Conservation (phyloP, 1,139 yeast species). For the Taiozyma sp. region DNA sequence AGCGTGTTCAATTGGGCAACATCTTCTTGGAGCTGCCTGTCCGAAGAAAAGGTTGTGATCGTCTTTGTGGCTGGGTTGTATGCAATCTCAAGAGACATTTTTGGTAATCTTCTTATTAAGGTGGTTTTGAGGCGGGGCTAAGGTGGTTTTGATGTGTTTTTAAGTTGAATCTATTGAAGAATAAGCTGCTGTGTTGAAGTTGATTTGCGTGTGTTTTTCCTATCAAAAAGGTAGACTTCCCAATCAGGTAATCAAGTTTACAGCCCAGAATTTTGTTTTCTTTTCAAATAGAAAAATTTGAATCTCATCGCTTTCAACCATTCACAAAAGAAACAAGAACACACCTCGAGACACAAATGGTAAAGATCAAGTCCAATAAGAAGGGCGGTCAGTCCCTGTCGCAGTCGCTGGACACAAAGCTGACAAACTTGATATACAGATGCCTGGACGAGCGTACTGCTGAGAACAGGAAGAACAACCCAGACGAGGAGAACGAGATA, state of each 20-base stretch:
- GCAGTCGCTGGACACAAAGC: conserved; percentile 41
- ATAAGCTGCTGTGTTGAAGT: too few relatives aligned
- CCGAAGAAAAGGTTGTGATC: conserved; percentile 24
- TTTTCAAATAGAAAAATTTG: background rate
- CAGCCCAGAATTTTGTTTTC: background rate
- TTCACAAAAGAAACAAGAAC: background rate
- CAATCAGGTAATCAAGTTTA: background rate
- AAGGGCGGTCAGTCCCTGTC: conserved; percentile 16
- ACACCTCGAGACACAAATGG: conserved; percentile 9
- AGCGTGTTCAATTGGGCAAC: conserved; percentile 57
- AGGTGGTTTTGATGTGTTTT: too few relatives aligned
- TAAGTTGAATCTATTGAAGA: too few relatives aligned
- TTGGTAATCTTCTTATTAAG: too few relatives aligned
- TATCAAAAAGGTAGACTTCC: background rate
- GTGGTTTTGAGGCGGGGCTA: too few relatives aligned
- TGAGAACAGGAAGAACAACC: conserved; percentile 32
- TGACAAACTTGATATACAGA: conserved; percentile 42
- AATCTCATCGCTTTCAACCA: background rate
- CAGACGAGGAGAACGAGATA: conserved; percentile 26
- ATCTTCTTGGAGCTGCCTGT: conserved; percentile 29
- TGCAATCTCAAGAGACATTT: conserved; percentile 13
- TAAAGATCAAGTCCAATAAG: conserved; percentile 15
- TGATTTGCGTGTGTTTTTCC: too few relatives aligned
- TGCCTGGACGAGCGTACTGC: conserved; percentile 48
- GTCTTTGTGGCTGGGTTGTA: conserved; percentile 29